Conservation (phyloP, 768 basidiomycete genomes). For the Trametes maxima region DNA sequence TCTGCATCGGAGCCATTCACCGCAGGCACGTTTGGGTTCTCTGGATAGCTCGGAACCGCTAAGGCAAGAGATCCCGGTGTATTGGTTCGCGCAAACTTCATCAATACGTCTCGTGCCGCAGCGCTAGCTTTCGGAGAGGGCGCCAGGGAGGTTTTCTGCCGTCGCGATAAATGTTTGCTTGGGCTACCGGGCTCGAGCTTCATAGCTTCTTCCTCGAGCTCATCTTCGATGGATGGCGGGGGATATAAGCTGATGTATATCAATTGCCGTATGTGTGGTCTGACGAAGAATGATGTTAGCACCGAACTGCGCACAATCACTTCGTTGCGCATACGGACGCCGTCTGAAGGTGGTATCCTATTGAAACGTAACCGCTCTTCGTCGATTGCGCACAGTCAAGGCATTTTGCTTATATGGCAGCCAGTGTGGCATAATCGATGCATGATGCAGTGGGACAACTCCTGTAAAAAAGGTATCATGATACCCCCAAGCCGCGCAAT, state of each 20-base stretch:
- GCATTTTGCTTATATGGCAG: too few relatives aligned
- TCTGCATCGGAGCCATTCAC: constrained; percentile 40
- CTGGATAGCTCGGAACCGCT: constrained; percentile 54
- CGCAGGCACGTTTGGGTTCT: background rate
- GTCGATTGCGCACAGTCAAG: too few relatives aligned
- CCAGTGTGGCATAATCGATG: too few relatives aligned
- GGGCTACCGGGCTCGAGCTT: constrained; percentile 35
- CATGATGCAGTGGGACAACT: too few relatives aligned
- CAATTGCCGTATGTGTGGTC: constrained; percentile 66
- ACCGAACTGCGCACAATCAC: background rate
- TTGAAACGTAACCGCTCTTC: too few relatives aligned
- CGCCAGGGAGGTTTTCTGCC: constrained; percentile 43
- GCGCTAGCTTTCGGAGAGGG: constrained; percentile 49
- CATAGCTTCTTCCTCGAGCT: constrained; percentile 28
- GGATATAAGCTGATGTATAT: constrained; percentile 73
- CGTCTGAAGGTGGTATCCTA: too few relatives aligned
- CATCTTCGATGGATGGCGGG: constrained; percentile 32
- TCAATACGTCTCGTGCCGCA: constrained; percentile 55
- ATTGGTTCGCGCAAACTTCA: constrained; percentile 60
- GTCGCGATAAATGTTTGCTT: constrained; percentile 36
- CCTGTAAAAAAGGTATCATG: too few relatives aligned
- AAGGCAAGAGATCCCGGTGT: constrained; percentile 52
- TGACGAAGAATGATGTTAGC: constrained; percentile 27
- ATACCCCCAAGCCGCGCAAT: too few relatives aligned
- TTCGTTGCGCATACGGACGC: too few relatives aligned